Evolutionary conservation across 108 stramenopile species (phyloP).

Genomic region (Nitzschia sp.): DNA sequence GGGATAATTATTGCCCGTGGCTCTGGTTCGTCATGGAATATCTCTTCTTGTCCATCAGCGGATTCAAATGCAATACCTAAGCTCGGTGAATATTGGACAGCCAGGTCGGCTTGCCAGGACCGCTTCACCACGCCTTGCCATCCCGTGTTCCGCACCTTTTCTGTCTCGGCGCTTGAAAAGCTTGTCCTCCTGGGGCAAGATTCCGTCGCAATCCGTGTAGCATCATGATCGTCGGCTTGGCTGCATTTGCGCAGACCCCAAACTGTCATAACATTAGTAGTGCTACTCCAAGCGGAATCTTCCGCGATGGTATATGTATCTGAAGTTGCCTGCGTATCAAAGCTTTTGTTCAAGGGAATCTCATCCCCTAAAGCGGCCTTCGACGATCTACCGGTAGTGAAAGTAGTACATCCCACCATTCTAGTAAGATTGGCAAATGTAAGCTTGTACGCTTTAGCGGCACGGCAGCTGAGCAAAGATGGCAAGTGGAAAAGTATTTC

Average conservation of each 20-base stretch:
- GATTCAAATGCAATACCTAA: background rate
- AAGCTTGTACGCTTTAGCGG: too few species aligned
- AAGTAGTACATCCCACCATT: too few species aligned
- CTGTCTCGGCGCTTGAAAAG: background rate
- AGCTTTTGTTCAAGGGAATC: conserved; percentile 14
- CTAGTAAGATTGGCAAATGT: too few species aligned
- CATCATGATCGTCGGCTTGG: background rate
- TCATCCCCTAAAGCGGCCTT: background rate
- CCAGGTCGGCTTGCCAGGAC: background rate
- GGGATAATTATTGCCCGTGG: background rate
- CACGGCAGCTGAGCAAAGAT: too few species aligned
- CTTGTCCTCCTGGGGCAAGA: background rate
- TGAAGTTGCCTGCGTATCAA: background rate
- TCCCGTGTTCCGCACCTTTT: background rate
- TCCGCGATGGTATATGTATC: background rate
- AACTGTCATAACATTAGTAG: background rate
- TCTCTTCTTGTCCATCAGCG: background rate
- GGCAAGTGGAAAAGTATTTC: too few species aligned
- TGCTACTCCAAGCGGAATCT: background rate
- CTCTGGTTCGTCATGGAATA: background rate
- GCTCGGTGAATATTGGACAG: background rate
- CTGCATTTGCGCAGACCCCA: background rate
- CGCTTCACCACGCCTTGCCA: background rate
- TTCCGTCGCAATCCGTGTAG: background rate
- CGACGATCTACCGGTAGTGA: too few species aligned